phyloP scores from a whole-genome alignment of 306 rosid species.

The Prinsepia uniflora region DNA sequence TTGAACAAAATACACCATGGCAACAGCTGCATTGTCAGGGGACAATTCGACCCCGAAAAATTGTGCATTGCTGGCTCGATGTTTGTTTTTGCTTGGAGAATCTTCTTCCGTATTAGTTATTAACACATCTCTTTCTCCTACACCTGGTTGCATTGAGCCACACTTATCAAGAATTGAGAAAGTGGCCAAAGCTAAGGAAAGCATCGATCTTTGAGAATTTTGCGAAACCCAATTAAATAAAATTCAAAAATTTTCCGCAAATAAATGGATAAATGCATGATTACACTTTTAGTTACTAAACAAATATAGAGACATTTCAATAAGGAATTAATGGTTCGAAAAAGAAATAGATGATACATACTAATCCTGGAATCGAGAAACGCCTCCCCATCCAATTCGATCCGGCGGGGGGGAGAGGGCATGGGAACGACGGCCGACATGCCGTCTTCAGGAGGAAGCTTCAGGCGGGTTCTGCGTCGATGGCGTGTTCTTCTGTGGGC shows the following conservation, averaged over 20 bases:
- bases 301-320: neutral
- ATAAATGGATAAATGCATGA: neutral
- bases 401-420: conserved; percentile 40
- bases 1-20: conserved; percentile 99
- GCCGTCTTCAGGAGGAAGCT: conserved; percentile 27
- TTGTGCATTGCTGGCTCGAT: conserved; percentile 32
- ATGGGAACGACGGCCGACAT: conserved; percentile 45
- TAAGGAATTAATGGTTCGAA: neutral
- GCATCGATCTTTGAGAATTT: neutral
- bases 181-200: conserved; percentile 4
- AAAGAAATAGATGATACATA: conserved; percentile 14
- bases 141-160: conserved; percentile 41
- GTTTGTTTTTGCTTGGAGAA: conserved; percentile 41
- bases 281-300: neutral
- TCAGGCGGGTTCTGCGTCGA: conserved; percentile 38
- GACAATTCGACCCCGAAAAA: conserved; percentile 76
- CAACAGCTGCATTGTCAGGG: conserved; percentile 87
- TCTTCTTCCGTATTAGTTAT: conserved; percentile 43
- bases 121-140: conserved; percentile 49
- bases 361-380: conserved; percentile 43
- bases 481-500: conserved; percentile 29
- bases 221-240: neutral
- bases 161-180: neutral
- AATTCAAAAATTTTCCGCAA: neutral
- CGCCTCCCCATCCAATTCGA: conserved; percentile 36